Evolutionary conservation across 495 filamentous ascomycete species (phyloP), one percentile per base, ranked within the genome.

Genomic region (Extremus antarcticus): DNA sequence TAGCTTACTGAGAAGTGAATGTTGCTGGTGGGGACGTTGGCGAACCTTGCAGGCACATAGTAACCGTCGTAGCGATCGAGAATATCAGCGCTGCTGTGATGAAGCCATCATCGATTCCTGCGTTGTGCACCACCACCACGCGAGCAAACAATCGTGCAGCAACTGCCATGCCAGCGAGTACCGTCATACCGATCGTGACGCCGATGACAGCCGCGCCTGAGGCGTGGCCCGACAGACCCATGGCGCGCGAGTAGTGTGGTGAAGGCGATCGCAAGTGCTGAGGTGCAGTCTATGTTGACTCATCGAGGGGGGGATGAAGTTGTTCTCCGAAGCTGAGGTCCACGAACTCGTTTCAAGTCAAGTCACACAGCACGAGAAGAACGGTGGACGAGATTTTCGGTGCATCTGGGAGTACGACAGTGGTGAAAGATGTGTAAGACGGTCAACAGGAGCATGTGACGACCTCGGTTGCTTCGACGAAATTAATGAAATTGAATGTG

Each of bases 61-160:
- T 51, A 22, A 57, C 25, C 15, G 63, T 62, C 45, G 60, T 53
- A 7, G 59, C 63, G 25, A 60, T 56, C 4, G 63, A 65, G 43
- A 61, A 62, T 9, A 65, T 46, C 58, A 63, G 59, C 20, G 63
- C 56, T 17, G 56, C 35, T 11, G 39, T 40, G 45, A 65, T 59
- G 40, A 61, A 63, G 11, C 48, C 55, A 43, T 65, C 63, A 52
- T 65, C 60, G 23, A 61, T n/a, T 1, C 63, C 63, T 2, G 45
- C 21, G 22, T 51, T 56, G 16, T 55, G 45, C 22, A 63, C 52
- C 13, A 65, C 38, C 38, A 48, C 55, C 15, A 63, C 24, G 11
- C 63, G 35, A 48, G 63, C 63, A 38, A 53, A 59, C 38, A 65
- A 43, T 13, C 63, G 54, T 16, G 59, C 25, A 16, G 58, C 22